These are phyloP conservation scores for Crassisporium funariophilum DNA, from an alignment of 768 basidiomycete genomes.

Conservation along the genomic window DNA sequence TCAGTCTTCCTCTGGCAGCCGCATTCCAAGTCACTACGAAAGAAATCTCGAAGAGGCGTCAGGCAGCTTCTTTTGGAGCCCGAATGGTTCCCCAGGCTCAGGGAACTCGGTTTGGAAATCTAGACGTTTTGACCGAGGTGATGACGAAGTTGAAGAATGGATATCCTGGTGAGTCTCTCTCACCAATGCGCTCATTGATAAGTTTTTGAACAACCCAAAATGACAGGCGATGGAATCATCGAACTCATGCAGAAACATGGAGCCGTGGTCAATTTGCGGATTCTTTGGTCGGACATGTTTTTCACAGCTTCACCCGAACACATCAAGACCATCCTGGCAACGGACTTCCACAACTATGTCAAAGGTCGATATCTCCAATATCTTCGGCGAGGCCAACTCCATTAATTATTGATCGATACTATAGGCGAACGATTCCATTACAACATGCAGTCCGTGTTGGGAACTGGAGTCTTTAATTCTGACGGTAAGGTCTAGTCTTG, in stretches of 20 bases:
- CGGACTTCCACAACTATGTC: slow-evolving; percentile 59
- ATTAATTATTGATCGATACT: background rate
- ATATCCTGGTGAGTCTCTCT: slow-evolving; percentile 46
- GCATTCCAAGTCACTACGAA: slow-evolving; percentile 31
- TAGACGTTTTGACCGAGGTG: slow-evolving; percentile 42
- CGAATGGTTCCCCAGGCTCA: slow-evolving; percentile 38
- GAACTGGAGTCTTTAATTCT: slow-evolving; percentile 70
- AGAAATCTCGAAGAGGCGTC: slow-evolving; percentile 31
- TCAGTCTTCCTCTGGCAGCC: slow-evolving; percentile 36
- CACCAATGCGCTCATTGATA: background rate
- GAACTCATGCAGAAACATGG: slow-evolving; percentile 38
- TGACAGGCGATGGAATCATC: slow-evolving; percentile 44
- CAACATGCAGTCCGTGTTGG: slow-evolving; percentile 51
- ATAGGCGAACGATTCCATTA: slow-evolving; percentile 45
- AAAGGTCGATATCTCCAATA: slow-evolving; percentile 45
- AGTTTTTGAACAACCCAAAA: background rate
- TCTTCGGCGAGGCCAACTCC: background rate
- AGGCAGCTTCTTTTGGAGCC: slow-evolving; percentile 48
- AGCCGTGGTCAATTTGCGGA: slow-evolving; percentile 45
- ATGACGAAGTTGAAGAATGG: slow-evolving; percentile 42
- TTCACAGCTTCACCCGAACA: slow-evolving; percentile 56
- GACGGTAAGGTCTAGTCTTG: slow-evolving; percentile 44
- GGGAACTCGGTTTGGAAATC: slow-evolving; percentile 46
- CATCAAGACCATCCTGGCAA: slow-evolving; percentile 57
- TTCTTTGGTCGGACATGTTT: slow-evolving; percentile 47